Conservation (phyloP, 306 rosid species). For the Corylus americana region DNA sequence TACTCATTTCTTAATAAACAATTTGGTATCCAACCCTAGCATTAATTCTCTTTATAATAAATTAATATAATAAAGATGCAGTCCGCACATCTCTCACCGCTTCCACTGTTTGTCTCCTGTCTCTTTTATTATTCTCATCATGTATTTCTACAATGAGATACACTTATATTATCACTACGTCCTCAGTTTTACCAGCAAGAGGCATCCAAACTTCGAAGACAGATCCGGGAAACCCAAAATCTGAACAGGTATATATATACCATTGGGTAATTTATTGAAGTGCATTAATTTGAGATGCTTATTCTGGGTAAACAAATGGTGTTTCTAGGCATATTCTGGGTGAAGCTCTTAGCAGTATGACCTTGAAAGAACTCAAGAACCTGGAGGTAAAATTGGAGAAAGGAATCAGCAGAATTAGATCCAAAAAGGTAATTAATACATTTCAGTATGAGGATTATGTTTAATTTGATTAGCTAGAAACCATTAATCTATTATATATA, state of each 20-base stretch:
- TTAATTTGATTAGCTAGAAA: background rate
- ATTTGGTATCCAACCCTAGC: too few species aligned
- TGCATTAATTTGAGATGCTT: background rate
- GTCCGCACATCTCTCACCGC: too few species aligned
- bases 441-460: background rate
- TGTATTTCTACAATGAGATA: background rate
- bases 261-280: background rate
- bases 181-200: constrained; percentile 93
- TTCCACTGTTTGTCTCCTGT: too few species aligned
- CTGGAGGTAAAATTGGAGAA: constrained; percentile 92
- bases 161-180: constrained; percentile 3
- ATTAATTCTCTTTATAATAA: too few species aligned
- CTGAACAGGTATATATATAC: constrained; percentile 67
- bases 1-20: too few species aligned
- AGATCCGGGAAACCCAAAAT: constrained; percentile 83
- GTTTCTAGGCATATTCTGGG: constrained; percentile 76
- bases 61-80: too few species aligned
- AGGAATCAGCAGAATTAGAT: constrained; percentile 85
- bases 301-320: background rate
- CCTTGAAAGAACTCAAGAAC: constrained; percentile 77
- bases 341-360: constrained; percentile 75
- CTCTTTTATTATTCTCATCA: too few species aligned
- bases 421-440: constrained; percentile 61
- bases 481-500: background rate
- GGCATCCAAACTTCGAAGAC: constrained; percentile 79